These are phyloP conservation scores for Ramichloridium luteum DNA, from an alignment of 2,329 filamentous ascomycete genomes.

Conservation along the genomic window DNA sequence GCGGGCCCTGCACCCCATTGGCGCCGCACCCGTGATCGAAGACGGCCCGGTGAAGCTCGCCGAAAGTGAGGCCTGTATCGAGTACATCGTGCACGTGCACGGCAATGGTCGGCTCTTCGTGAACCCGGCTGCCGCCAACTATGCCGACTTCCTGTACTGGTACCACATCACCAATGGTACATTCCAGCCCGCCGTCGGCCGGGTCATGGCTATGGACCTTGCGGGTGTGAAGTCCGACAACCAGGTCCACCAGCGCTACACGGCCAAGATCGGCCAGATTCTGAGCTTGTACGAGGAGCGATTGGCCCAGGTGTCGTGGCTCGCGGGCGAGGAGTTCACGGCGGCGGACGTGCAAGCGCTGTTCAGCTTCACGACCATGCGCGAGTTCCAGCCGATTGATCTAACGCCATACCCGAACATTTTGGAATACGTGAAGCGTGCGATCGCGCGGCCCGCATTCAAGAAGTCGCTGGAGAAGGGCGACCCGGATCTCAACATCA, in stretches of 20 bases:
- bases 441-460: slow-evolving; percentile 19
- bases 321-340: slow-evolving; percentile 51
- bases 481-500: slow-evolving; percentile 19
- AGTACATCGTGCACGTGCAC: slow-evolving; percentile 49
- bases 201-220: slow-evolving; percentile 19
- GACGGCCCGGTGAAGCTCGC: slow-evolving; percentile 37
- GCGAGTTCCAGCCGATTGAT: slow-evolving; percentile 24
- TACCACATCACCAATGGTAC: slow-evolving; percentile 31
- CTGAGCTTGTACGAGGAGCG: slow-evolving; percentile 39
- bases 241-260: slow-evolving; percentile 20
- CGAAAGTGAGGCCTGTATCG: slow-evolving; percentile 47
- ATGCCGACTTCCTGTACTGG: slow-evolving; percentile 53
- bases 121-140: slow-evolving; percentile 35
- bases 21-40: slow-evolving; percentile 48
- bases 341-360: not conserved
- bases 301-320: slow-evolving; percentile 38
- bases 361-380: slow-evolving; percentile 44
- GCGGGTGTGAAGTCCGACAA: slow-evolving; percentile 21
- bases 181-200: slow-evolving; percentile 27
- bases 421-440: slow-evolving; percentile 20
- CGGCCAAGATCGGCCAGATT: slow-evolving; percentile 26
- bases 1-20: slow-evolving; percentile 31
- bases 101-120: slow-evolving; percentile 39
- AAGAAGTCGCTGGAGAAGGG: slow-evolving; percentile 22
- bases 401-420: slow-evolving; percentile 15